These are phyloP conservation scores for Actinomucor elegans DNA, from an alignment of 371 early-diverging fungal genomes.

Conservation along the genomic window DNA sequence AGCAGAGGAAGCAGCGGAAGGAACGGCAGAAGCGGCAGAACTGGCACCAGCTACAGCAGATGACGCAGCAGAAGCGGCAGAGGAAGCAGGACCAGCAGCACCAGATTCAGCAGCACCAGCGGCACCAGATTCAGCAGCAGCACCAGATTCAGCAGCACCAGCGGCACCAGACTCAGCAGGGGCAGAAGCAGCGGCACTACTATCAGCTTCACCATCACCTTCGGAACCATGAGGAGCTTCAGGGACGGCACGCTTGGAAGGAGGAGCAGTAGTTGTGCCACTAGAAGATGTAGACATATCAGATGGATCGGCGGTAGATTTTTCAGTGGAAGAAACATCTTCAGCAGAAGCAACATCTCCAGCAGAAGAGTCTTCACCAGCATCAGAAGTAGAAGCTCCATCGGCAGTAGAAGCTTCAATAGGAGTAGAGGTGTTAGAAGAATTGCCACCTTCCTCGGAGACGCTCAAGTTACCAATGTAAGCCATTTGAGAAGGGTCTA, in stretches of 20 bases:
- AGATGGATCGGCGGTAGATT: conserved; percentile 13
- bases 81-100: not conserved
- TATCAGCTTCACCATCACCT: not conserved
- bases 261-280: conserved; percentile 24
- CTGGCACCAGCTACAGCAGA: not conserved
- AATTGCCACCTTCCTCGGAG: conserved; percentile 8
- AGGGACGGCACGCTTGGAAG: conserved; percentile 5
- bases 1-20: not conserved
- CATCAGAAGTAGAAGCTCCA: conserved; percentile 4
- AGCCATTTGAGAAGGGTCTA: conserved; percentile 31
- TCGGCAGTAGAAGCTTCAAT: conserved; percentile 20
- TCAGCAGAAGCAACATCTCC: conserved; percentile 1
- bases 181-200: not conserved
- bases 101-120: not conserved
- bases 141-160: not conserved
- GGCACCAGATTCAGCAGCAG: not conserved
- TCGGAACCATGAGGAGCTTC: conserved; percentile 1
- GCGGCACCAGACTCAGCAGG: not conserved
- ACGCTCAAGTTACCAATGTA: conserved; percentile 41
- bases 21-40: not conserved
- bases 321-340: conserved; percentile 1
- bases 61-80: not conserved
- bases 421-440: not conserved
- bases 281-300: conserved; percentile 19
- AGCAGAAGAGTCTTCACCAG: conserved; percentile 18